Conservation (phyloP, 2,329 filamentous ascomycete species). For the Chaetomiaceae sp. region DNA sequence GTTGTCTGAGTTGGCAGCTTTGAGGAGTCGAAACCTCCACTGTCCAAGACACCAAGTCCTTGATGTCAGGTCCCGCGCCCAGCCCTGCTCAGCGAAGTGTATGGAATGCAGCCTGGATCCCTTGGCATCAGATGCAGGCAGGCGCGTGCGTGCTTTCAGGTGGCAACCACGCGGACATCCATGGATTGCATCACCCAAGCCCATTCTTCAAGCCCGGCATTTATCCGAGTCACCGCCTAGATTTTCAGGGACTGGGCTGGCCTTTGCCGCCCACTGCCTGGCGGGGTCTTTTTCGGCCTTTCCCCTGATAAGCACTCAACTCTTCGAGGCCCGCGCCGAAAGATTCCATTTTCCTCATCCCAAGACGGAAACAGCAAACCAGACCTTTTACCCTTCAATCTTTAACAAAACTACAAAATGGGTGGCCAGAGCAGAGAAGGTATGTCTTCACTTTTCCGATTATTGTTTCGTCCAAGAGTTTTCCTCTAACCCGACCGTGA, state of each 20-base stretch:
- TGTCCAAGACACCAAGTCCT: no score
- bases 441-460: constrained; percentile 29
- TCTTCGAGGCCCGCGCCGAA: background rate
- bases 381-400: constrained; percentile 5
- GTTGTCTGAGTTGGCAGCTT: no score
- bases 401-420: constrained; percentile 43
- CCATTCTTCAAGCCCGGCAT: constrained; percentile 9
- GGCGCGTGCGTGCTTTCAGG: no score
- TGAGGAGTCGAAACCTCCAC: no score
- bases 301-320: background rate
- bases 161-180: no score
- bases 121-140: no score
- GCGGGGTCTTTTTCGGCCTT: no score
- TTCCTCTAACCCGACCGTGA: constrained; percentile 16
- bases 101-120: no score
- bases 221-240: constrained; percentile 18
- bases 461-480: no score
- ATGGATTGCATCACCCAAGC: no score
- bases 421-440: constrained; percentile 65
- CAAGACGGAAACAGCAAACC: constrained; percentile 39
- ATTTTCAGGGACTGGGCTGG: background rate
- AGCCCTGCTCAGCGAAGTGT: no score
- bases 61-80: no score
- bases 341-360: background rate
- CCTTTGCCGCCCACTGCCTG: background rate